Percentiles rank a stretch among this genome's conserved stretches.
phyloP scores from a whole-genome alignment of 305 asterid species.

The Fraxinus baroniana region DNA sequence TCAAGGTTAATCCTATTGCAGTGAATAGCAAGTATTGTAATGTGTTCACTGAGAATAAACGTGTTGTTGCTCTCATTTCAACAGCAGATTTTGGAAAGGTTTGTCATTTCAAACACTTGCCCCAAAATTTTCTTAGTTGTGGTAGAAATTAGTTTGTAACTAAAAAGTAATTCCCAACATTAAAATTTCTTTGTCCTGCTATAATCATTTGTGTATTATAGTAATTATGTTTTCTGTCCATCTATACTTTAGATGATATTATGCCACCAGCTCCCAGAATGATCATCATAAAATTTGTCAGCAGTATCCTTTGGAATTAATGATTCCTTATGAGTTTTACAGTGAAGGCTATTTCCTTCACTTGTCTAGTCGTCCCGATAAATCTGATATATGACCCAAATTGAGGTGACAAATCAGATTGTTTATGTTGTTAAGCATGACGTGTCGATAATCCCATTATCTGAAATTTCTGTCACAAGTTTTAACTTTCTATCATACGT shows the following conservation, averaged over 20 bases:
- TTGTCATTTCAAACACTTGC: conserved; percentile 30
- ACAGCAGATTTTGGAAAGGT: conserved; percentile 94
- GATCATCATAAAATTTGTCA: neutral
- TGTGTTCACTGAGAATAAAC: conserved; percentile 96
- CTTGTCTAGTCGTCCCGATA: neutral
- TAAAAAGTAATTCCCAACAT: neutral
- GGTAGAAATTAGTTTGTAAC: neutral
- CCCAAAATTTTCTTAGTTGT: neutral
- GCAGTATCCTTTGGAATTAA: neutral
- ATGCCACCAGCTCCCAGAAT: neutral
- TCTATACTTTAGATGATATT: neutral
- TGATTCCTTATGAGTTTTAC: neutral
- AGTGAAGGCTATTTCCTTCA: neutral
- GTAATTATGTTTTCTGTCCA: neutral
- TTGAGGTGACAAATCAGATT: neutral
- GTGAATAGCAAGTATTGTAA: conserved; percentile 99
- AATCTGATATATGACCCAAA: neutral
- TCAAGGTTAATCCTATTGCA: conserved; percentile 97
- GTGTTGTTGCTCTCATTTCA: conserved; percentile 76
- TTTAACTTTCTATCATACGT: neutral
- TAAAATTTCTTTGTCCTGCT: neutral
- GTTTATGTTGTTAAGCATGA: neutral
- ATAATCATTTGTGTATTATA: neutral
- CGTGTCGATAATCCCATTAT: neutral
- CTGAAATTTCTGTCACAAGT: neutral